These are phyloP conservation scores for Golubevia pallescens DNA, from an alignment of 1,284 basidiomycete genomes.

Conservation along the genomic window DNA sequence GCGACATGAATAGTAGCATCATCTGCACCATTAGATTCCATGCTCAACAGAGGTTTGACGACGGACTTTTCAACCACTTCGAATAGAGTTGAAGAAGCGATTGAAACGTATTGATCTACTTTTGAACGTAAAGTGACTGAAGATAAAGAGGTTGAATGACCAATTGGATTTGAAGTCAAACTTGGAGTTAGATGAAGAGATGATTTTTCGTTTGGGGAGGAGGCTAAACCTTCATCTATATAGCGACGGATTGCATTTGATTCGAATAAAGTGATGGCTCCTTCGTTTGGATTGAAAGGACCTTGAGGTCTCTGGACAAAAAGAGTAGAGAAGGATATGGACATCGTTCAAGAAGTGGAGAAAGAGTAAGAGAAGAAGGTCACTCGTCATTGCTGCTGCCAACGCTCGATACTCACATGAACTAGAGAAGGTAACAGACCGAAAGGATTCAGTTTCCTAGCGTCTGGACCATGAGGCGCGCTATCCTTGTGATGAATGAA, in stretches of 20 bases:
- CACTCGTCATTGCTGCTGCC: too few species aligned
- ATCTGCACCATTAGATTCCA: conserved; percentile 26
- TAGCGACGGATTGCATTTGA: conserved; percentile 24
- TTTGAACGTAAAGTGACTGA: conserved; percentile 9
- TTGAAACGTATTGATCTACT: conserved; percentile 17
- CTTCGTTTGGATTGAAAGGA: conserved; percentile 15
- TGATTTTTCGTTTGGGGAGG: conserved; percentile 3
- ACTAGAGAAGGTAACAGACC: conserved; percentile 19
- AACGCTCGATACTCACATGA: conserved; percentile 4
- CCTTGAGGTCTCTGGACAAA: conserved; percentile 11
- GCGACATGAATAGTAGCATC: conserved; percentile 19
- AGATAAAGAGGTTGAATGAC: not conserved
- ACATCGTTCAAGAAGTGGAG: too few species aligned
- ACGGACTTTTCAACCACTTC: conserved; percentile 20
- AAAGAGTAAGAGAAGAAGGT: too few species aligned
- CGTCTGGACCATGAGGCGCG: conserved; percentile 8
- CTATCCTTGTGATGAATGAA: conserved; percentile 10
- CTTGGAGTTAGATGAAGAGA: conserved; percentile 18
- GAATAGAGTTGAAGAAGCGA: conserved; percentile 20
- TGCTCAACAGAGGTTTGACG: conserved; percentile 19
- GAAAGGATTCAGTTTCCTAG: conserved; percentile 17
- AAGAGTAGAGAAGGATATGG: too few species aligned
- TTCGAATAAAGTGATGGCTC: conserved; percentile 21
- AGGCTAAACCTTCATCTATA: conserved; percentile 21
- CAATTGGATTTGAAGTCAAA: not conserved